Base-by-base conservation (phyloP, 2,329 filamentous ascomycete genomes). In the Pestalotiopsis sp. region DNA sequence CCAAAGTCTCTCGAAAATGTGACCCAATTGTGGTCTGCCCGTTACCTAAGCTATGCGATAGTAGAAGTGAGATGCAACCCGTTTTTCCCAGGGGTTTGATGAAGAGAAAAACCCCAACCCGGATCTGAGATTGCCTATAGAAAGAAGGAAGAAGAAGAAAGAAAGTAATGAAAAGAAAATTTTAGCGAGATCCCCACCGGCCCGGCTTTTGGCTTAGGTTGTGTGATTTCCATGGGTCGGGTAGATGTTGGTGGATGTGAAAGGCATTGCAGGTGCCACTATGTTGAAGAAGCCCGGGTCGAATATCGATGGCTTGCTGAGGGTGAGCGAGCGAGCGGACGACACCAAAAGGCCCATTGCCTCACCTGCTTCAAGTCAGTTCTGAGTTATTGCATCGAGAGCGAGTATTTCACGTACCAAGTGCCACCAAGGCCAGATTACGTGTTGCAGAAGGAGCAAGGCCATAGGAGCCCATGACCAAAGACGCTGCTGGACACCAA, bases 391-490 rank as follows among this genome's bases (percentile, higher is more conserved):
- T 65, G 5, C 7, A n/a, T 5, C 11, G 3, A 64, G 41, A 12
- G 17, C n/a, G 41, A 31, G 5, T 9, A 1, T 6, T 31, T 61
- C 38, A 62, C 72, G 66, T 71, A 78, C 78, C 78, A 39, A 78
- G 31, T 63, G 69, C 72, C 25, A 79, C 36, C 14, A 79, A 66
- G 11, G 66, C 75, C 1, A 78, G 4, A 52, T 79, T 79, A 39
- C 77, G 74, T 23, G 73, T 25, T 11, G 71, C 67, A 11, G 77
- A 79, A 31, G 78, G 76, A 45, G 77, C 74, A 52, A 79, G 74
- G 2, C 77, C 77, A 45, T 79, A 79, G 0, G 77, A 79, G 27
- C 78, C 78, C 64, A 79, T 69, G 11, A 78, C 71, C 1, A 79
- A 68, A 23, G 77, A 77, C 58, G 70, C 76, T 17, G 71, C 72